Conservation (phyloP, 495 filamentous ascomycete genomes). For the Tetracladium setigerum region DNA sequence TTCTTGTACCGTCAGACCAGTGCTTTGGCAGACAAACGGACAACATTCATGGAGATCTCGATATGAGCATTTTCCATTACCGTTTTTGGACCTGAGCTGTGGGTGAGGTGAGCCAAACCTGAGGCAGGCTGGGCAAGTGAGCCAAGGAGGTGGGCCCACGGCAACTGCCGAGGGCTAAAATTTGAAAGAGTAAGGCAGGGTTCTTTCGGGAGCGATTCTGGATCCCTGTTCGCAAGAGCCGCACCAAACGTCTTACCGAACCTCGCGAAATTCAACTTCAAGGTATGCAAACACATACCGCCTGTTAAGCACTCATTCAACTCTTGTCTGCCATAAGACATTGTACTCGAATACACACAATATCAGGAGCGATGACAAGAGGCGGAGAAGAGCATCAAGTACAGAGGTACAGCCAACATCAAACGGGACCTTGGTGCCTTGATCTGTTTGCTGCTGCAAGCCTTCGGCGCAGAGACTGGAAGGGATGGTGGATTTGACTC, state of each 20-base stretch:
- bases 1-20: too few species aligned
- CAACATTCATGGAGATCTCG: too few species aligned
- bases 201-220: not conserved
- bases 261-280: not conserved
- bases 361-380: too few species aligned
- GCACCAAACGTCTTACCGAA: not conserved
- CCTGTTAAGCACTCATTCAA: conserved; percentile 1
- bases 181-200: not conserved
- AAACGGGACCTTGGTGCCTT: conserved; percentile 7
- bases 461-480: not conserved
- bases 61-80: too few species aligned
- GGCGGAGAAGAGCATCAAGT: too few species aligned
- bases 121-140: too few species aligned
- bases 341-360: conserved; percentile 1
- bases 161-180: not conserved
- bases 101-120: too few species aligned
- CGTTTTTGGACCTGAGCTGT: too few species aligned
- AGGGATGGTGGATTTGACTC: not conserved
- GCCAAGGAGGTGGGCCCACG: too few species aligned
- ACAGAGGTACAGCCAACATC: too few species aligned
- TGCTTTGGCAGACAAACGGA: too few species aligned
- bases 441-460: not conserved
- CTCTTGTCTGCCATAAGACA: conserved; percentile 1
- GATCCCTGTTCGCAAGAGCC: not conserved
- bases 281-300: conserved; percentile 1